phyloP scores from a whole-genome alignment of 495 filamentous ascomycete species.

The Elasticomyces elasticus region DNA sequence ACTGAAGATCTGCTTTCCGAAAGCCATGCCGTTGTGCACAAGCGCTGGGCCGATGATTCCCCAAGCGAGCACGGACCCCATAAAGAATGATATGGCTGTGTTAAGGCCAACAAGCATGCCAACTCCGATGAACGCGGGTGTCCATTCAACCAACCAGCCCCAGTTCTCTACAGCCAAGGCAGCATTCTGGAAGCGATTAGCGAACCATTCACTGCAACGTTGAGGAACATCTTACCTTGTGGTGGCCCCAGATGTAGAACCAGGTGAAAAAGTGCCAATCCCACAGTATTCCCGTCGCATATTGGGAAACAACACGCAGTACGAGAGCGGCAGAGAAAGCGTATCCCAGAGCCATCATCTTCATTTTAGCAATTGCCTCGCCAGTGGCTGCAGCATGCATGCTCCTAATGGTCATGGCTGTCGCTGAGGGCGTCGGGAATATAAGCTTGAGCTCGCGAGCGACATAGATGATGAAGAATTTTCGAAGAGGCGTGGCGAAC shows the following conservation, averaged over 20 bases:
- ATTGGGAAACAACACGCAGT: slow-evolving; percentile 51
- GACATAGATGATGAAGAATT: slow-evolving; percentile 60
- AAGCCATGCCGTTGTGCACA: slow-evolving; percentile 47
- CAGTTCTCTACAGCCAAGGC: slow-evolving; percentile 54
- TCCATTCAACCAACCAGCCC: slow-evolving; percentile 57
- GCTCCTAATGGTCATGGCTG: slow-evolving; percentile 52
- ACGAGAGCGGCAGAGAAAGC: slow-evolving; percentile 42
- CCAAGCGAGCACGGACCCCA: slow-evolving; percentile 52
- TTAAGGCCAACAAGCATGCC: slow-evolving; percentile 60
- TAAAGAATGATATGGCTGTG: slow-evolving; percentile 53
- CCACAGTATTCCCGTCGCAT: slow-evolving; percentile 53
- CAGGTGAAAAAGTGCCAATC: slow-evolving; percentile 55
- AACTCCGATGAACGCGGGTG: slow-evolving; percentile 56
- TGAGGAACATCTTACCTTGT: too few relatives aligned
- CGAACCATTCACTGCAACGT: too few relatives aligned
- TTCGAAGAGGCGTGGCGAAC: slow-evolving; percentile 55
- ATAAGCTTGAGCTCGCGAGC: slow-evolving; percentile 51
- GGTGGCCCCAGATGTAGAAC: slow-evolving; percentile 10
- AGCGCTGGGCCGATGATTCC: slow-evolving; percentile 54
- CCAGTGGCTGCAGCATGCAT: slow-evolving; percentile 51
- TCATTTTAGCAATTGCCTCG: slow-evolving; percentile 45
- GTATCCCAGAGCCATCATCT: slow-evolving; percentile 45
- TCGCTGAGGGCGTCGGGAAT: slow-evolving; percentile 53
- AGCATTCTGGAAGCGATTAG: too few relatives aligned
- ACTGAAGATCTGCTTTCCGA: slow-evolving; percentile 24